Evolutionary conservation across 441 rosid species (phyloP).

Genomic region (Eutrema salsugineum): DNA sequence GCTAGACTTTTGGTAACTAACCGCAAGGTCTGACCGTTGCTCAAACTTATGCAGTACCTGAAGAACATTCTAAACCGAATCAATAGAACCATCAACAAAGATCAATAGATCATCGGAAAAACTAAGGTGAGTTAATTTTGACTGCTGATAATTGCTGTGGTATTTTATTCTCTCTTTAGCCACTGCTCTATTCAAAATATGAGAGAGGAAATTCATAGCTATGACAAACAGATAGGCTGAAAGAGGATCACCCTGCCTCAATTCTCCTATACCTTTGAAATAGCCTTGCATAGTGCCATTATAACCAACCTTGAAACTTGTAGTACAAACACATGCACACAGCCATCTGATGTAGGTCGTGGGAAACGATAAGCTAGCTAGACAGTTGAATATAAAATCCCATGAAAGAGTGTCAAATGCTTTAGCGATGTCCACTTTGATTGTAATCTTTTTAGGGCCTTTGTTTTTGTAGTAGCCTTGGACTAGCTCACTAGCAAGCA

Average conservation of each 20-base stretch:
- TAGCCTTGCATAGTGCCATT: too few relatives aligned
- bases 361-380: background rate
- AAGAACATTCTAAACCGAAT: background rate
- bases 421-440: background rate
- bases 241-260: too few relatives aligned
- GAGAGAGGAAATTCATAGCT: background rate
- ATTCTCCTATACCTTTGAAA: too few relatives aligned
- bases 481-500: background rate
- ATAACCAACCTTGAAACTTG: too few relatives aligned
- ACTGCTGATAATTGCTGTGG: background rate
- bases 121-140: background rate
- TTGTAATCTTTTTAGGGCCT: background rate
- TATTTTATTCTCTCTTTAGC: rapidly evolving
- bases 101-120: background rate
- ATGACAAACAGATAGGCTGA: background rate
- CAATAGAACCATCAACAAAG: background rate
- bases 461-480: background rate
- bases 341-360: too few relatives aligned
- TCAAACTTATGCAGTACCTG: background rate
- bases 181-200: background rate
- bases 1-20: background rate
- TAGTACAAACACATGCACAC: too few relatives aligned
- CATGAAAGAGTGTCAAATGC: background rate
- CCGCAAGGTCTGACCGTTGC: background rate
- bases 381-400: background rate